Percentiles rank a stretch among this genome's conserved stretches.
Evolutionary conservation across 202 grass and related monocot genomes (phyloP).

Genomic region (Zoysia matrella): DNA sequence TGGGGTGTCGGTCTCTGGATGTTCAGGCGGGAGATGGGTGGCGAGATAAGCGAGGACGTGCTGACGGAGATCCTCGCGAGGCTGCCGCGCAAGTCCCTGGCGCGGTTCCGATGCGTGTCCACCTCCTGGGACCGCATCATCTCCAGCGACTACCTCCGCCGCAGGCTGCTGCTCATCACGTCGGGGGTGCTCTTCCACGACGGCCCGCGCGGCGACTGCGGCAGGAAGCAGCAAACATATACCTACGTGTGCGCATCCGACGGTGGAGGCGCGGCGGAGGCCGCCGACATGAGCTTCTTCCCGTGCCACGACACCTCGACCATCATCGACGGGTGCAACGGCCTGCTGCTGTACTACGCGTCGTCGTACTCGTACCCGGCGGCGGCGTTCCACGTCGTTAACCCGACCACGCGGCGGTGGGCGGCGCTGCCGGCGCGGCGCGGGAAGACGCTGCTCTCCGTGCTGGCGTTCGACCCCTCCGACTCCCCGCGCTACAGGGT

Average conservation of each 20-base stretch:
- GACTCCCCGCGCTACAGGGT: too few species aligned
- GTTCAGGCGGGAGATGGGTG: constrained; percentile 27
- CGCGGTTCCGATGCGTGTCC: constrained; percentile 79
- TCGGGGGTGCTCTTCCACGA: constrained; percentile 76
- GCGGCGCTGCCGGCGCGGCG: constrained; percentile 45
- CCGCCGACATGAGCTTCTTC: constrained; percentile 74
- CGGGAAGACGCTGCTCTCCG: too few species aligned
- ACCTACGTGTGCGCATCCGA: constrained; percentile 56
- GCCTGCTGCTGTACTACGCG: constrained; percentile 48
- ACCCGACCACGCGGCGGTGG: constrained; percentile 73
- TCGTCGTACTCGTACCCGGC: neutral
- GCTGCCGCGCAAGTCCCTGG: constrained; percentile 80
- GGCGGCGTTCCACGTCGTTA: constrained; percentile 73
- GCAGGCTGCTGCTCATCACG: constrained; percentile 67
- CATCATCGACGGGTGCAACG: constrained; percentile 59
- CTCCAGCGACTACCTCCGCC: constrained; percentile 72
- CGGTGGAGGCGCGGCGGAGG: constrained; percentile 21
- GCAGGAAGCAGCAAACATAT: constrained; percentile 43
- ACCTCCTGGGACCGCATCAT: constrained; percentile 25
- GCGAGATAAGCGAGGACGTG: constrained; percentile 62
- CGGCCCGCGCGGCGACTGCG: neutral
- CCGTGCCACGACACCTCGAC: constrained; percentile 62
- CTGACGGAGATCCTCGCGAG: constrained; percentile 68
- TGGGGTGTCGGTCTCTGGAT: neutral
- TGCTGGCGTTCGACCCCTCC: too few species aligned